Conservation (phyloP, 345 rosid species). For the Laguncularia racemosa region DNA sequence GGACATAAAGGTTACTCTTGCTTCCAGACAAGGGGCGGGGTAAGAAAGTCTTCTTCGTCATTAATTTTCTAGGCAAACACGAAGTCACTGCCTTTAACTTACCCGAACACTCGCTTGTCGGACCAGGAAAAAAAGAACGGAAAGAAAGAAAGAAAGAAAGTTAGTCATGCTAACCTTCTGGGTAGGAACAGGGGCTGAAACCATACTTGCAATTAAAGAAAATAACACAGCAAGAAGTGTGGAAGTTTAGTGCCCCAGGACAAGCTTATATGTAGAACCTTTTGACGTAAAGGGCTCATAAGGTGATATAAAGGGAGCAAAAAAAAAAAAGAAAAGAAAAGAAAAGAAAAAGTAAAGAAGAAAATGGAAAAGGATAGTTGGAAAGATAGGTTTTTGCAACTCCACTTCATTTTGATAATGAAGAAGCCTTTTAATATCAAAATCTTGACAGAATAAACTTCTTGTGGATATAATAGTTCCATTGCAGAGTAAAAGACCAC, state of each 20-base stretch:
- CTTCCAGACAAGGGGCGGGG: too few species aligned
- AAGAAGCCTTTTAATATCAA: too few species aligned
- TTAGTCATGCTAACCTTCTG: slow-evolving; percentile 27
- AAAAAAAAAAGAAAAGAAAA: not conserved
- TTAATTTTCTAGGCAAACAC: too few species aligned
- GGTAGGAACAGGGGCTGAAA: slow-evolving; percentile 45
- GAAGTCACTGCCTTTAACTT: too few species aligned
- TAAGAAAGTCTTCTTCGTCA: too few species aligned
- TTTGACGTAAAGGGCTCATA: not conserved
- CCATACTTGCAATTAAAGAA: slow-evolving; percentile 27
- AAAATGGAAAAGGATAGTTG: slow-evolving; percentile 3
- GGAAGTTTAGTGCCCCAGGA: slow-evolving; percentile 4
- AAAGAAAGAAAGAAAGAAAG: not conserved
- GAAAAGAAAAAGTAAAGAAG: not conserved
- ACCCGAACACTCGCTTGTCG: not conserved
- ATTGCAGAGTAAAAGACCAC: too few species aligned
- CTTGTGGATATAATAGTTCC: too few species aligned
- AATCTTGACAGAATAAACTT: too few species aligned
- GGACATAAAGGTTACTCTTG: not conserved
- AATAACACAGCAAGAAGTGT: slow-evolving; percentile 1
- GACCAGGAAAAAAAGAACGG: not conserved
- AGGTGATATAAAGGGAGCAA: not conserved
- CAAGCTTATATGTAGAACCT: not conserved
- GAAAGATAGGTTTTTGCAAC: too few species aligned
- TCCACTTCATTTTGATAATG: too few species aligned